Evolutionary conservation across 2,329 filamentous ascomycete genomes (phyloP), one percentile per base, ranked within the genome.

Genomic region (Calonectria fujianensis): DNA sequence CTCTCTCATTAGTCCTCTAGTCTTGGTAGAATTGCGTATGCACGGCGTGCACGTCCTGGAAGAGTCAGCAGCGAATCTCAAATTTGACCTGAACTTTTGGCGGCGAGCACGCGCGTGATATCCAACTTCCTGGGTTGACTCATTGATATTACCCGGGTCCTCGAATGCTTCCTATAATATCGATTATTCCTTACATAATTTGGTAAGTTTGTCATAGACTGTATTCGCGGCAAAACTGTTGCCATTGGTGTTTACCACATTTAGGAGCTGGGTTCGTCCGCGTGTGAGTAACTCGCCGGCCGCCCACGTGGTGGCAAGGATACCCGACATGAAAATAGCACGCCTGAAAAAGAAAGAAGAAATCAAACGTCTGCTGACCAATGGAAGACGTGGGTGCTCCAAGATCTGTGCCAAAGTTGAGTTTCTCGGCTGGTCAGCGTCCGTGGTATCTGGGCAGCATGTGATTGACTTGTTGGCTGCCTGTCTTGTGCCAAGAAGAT

Each of bases 101-200:
- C 8, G 41, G 7, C 3, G 6, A 8, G n/a, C 9, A 48, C 4
- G 45, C 18, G 45, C 2, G 45, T 48, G 45, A 24, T 13, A 24
- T 24, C 11, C 9, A 48, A 24, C 4, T 13, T 48, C 8, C 18
- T 13, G 18, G 13, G 14, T 13, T 1, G 24, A n/a, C 0, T 3
- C 10, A 3, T n/a, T 24, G 20, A 3, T 24, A 3, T n/a, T 4
- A 24, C 0, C 4, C 5, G 2, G 1, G 10, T 24, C 20, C 4
- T 3, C 3, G 9, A 2, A 48, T 11, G 10, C 4, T 24, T 11
- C 10, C 10, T 48, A 11, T 5, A 48, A 24, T 48, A 24, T 48
- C 4, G 1, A 48, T 24, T 48, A 5, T 3, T 13, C n/a, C 3
- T 2, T 48, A 24, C 2, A 2, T 48, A 9, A 3, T 48, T 8